These are phyloP conservation scores for Tetradesmus obliquus DNA, from an alignment of 139 green algal species.

Conservation along the genomic window DNA sequence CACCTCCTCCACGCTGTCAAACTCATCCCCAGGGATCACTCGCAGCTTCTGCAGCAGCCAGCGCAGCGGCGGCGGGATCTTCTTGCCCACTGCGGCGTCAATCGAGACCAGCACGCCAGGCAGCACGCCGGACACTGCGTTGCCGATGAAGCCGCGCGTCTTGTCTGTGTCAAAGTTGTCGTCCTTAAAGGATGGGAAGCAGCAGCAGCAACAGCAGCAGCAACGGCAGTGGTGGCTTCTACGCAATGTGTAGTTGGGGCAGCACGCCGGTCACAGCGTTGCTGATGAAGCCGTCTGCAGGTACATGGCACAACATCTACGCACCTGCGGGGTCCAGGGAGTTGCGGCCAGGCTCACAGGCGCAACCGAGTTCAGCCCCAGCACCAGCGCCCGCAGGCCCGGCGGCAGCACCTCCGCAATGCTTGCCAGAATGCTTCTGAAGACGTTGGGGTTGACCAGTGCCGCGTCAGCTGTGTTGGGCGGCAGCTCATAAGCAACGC, in stretches of 20 bases:
- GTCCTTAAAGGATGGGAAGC: neutral
- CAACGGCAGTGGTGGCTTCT: no score
- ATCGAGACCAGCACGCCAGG: neutral
- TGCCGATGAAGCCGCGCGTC: constrained; percentile 1
- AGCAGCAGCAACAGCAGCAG: neutral
- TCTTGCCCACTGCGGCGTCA: neutral
- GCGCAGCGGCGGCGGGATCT: neutral
- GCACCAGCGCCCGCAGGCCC: neutral
- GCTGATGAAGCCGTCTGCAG: neutral
- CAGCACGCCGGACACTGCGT: neutral
- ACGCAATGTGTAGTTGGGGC: no score
- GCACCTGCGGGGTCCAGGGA: neutral
- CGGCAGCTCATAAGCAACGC: neutral
- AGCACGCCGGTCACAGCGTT: neutral
- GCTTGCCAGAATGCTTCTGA: neutral
- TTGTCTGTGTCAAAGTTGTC: constrained; percentile 2
- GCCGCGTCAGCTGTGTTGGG: neutral
- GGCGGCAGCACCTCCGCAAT: neutral
- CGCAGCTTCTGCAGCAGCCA: neutral
- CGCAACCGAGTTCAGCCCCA: neutral
- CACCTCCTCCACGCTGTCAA: constrained; percentile 2
- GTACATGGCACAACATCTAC: no score
- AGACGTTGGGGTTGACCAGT: neutral
- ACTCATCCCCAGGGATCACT: neutral
- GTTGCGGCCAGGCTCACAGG: neutral